Evolutionary conservation across 805 yeast species (phyloP), one percentile per base, ranked within the genome.

Genomic region (Yarrowia yakushimensis): DNA sequence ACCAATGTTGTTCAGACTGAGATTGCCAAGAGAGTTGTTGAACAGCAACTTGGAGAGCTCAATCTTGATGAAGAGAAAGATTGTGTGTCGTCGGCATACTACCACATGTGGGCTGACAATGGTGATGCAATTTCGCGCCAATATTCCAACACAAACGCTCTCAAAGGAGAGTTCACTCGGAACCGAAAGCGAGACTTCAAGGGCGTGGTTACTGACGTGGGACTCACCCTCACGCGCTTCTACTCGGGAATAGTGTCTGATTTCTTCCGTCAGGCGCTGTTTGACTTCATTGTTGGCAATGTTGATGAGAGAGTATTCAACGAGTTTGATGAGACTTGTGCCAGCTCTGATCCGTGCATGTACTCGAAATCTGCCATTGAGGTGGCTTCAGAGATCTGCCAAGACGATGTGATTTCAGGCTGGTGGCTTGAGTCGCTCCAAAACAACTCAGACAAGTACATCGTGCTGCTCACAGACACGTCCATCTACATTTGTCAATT

Each of bases 101-200:
- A 77, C 33, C 65, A 70, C 43, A 48, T 79, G 11, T 85, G 89
- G 89, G 89, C 89, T 1, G 87, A 85, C 68, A 84, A 85, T 69
- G 89, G 88, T 1, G 88, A 85, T 68, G 83, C 81, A 20, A 81
- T 85, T 25, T 83, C 88, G 11, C 82, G 79, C 50, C 86, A 84
- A 65, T 85, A 85, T 68, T 81, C 85, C 2, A 80, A 82, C 5
- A 82, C 86, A 0, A 80, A 79, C 69, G 86, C 85, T 0, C 70
- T 82, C 64, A 79, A 79, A 65, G 82, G 82, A 7, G 82, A 79
- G 61, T 79, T 71, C 65, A 79, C 81, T 0, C 66, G 82, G 63
- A 77, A 79, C 1, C 72, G 76, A 15, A 73, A 76, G 63, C 70
- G 82, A 46, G 75, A 76, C 55, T 74, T 77, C 61, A 67, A 71